Evolutionary conservation across 2,329 filamentous ascomycete species (phyloP).

Genomic region (Alternaria sp.): DNA sequence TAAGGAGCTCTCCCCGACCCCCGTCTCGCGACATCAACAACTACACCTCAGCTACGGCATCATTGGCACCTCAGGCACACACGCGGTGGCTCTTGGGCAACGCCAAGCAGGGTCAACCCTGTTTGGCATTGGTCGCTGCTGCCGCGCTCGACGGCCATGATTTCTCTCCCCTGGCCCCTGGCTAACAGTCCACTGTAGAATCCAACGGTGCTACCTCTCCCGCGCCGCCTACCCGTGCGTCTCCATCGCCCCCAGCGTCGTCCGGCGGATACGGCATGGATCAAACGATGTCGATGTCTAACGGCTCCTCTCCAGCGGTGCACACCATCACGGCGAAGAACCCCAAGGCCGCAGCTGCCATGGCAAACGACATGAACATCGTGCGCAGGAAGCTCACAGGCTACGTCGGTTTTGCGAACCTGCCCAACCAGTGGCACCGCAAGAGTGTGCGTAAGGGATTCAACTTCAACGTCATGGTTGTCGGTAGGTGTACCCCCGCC

Average conservation of each 20-base stretch:
- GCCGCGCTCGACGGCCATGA: conserved; percentile 9
- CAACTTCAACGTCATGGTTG: conserved; percentile 99
- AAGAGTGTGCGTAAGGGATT: conserved; percentile 99
- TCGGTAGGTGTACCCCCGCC: conserved; percentile 72
- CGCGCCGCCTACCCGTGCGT: conserved; percentile 54
- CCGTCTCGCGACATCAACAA: conserved; percentile 16
- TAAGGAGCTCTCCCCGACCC: conserved; percentile 37
- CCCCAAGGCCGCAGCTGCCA: conserved; percentile 62
- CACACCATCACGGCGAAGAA: conserved; percentile 71
- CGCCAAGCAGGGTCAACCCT: conserved; percentile 18
- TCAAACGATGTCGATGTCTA: conserved; percentile 63
- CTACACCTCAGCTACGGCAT: conserved; percentile 12
- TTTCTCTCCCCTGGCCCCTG: conserved; percentile 19
- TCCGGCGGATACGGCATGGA: conserved; percentile 64
- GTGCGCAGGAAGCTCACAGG: conserved; percentile 97
- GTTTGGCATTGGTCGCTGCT: conserved; percentile 21
- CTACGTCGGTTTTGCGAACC: conserved; percentile 97
- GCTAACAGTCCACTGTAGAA: conserved; percentile 47
- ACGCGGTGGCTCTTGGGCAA: conserved; percentile 8
- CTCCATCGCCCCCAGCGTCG: conserved; percentile 54
- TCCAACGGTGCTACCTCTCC: conserved; percentile 54
- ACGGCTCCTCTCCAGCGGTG: conserved; percentile 53
- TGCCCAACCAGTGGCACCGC: conserved; percentile 99
- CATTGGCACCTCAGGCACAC: conserved; percentile 14
- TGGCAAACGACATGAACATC: conserved; percentile 76